phyloP scores from a whole-genome alignment of 2,329 filamentous ascomycete genomes.

The Juglanconis oblonga region DNA sequence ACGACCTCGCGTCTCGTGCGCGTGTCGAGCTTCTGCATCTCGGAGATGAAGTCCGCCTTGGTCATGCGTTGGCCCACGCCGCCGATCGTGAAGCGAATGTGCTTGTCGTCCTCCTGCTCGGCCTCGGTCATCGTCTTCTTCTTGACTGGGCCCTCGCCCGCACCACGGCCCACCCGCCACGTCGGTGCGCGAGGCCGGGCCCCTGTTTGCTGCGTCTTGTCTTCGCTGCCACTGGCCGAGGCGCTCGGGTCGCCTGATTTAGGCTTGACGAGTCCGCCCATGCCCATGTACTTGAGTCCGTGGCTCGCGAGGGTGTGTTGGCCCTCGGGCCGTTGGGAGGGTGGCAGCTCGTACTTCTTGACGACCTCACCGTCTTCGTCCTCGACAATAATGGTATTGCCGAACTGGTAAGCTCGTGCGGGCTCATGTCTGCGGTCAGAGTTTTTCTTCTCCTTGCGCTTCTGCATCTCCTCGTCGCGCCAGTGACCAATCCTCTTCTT shows the following conservation, averaged over 20 bases:
- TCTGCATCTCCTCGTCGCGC: slow-evolving; percentile 58
- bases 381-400: slow-evolving; percentile 84
- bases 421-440: slow-evolving; percentile 60
- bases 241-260: slow-evolving; percentile 21
- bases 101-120: slow-evolving; percentile 63
- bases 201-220: neutral
- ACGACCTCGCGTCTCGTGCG: slow-evolving; percentile 57
- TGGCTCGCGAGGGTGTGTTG: slow-evolving; percentile 38
- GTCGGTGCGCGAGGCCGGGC: neutral
- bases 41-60: slow-evolving; percentile 74
- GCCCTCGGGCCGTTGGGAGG: slow-evolving; percentile 44
- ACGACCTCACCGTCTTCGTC: slow-evolving; percentile 84
- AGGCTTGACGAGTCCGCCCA: slow-evolving; percentile 42
- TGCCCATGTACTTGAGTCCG: slow-evolving; percentile 53
- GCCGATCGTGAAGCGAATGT: slow-evolving; percentile 73
- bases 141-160: slow-evolving; percentile 32
- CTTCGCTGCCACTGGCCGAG: slow-evolving; percentile 23
- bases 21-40: slow-evolving; percentile 70
- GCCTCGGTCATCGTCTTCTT: slow-evolving; percentile 41
- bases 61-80: slow-evolving; percentile 72
- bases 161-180: slow-evolving; percentile 21
- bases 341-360: slow-evolving; percentile 75
- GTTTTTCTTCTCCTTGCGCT: slow-evolving; percentile 60
- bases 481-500: slow-evolving; percentile 51
- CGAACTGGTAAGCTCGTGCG: slow-evolving; percentile 81